phyloP scores from a whole-genome alignment of 2,329 filamentous ascomycete species.

The Pestalotiopsis sp. region DNA sequence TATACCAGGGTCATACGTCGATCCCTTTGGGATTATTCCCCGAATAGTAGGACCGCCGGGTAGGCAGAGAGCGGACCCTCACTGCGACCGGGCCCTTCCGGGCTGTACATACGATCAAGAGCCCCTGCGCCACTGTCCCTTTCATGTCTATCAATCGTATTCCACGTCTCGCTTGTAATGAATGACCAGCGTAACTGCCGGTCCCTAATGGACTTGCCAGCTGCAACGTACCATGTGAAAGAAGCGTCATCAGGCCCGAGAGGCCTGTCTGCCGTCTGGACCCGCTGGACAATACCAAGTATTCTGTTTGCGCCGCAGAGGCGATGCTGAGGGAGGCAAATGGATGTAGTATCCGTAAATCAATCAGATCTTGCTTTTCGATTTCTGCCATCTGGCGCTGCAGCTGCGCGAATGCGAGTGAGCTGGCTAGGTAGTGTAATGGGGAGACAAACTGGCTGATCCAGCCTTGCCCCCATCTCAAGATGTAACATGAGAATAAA shows the following conservation, averaged over 20 bases:
- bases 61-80: not conserved
- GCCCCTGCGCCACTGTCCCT: conserved; percentile 3
- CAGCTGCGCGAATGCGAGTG: not conserved
- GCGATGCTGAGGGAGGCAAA: not conserved
- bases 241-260: not conserved
- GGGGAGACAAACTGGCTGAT: not conserved
- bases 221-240: not conserved
- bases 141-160: conserved; percentile 8
- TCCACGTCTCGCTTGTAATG: no score
- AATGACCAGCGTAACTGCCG: not conserved
- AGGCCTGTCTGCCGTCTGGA: not conserved
- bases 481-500: not conserved
- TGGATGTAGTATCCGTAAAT: not conserved
- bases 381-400: not conserved
- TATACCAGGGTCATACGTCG: not conserved
- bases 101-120: not conserved
- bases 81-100: not conserved
- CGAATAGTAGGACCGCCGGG: not conserved
- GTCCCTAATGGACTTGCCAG: not conserved
- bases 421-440: not conserved
- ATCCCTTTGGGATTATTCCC: conserved; percentile 4
- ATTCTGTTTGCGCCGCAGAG: not conserved
- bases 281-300: not conserved
- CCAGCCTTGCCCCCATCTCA: not conserved
- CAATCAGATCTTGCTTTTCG: not conserved